Base-by-base conservation (phyloP, 192 early-diverging fungal genomes). In the Entomortierella beljakovae region DNA sequence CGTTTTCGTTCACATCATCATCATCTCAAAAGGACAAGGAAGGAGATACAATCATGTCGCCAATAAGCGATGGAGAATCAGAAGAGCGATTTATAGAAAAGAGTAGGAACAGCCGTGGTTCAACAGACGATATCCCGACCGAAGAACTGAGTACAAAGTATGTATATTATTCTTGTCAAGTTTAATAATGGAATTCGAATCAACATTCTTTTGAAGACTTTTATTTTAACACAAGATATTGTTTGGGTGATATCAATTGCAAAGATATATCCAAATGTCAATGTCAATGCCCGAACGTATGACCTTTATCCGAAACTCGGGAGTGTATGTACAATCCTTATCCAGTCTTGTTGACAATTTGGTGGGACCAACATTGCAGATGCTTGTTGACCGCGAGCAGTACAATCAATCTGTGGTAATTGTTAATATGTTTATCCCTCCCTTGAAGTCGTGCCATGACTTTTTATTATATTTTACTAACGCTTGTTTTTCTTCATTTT, bases 241-340 rank as follows among this genome's bases (percentile, higher is more conserved):
- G 18, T 18, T 16, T 3, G 22, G 23, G 40, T 54, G 31, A 26
- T 61, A 6, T 3, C 40, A 2, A 20, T 16, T 25, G 15, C 29
- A 3, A 28, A 64, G 57, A 4, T 33, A 65, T 9, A 54, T 67
- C 23, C 31, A 64, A 7, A 52, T 22, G 34, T 35, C 58, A 1
- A 67, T 67, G 49, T 79, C 68, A 1, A 54, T 80, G 20, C 85
- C 85, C 11, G 65, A 73, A 10, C 61, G 69, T 23, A 81, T 86
- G 66, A 80, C 76, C 0, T 34, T 82, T n/a, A 69, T 84, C 23
- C 71, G 83, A 7, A 86, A 86, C 40, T 68, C 85, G 8, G 70
- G 80, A 0, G 62, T 86, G 9, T 86, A 86, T 76, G 82, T 81
- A 5, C 80, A 83, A n/a, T 70, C 75, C 31, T 57, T 82, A 15